Evolutionary conservation across 2,329 filamentous ascomycete genomes (phyloP), one percentile per base, ranked within the genome.

Genomic region (Colletotrichum graminicola): DNA sequence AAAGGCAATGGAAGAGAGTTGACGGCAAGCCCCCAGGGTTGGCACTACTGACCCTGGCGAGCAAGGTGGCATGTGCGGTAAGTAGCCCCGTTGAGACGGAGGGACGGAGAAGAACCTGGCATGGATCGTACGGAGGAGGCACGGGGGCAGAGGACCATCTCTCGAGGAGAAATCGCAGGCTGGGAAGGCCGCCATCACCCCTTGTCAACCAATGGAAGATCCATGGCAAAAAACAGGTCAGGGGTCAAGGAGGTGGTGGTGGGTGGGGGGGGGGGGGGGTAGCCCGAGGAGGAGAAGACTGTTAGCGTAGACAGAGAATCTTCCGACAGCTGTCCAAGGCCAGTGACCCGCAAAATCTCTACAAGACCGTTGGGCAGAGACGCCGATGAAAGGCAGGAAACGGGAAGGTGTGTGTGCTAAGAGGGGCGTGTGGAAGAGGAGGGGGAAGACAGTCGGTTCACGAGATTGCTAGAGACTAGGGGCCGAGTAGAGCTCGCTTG

Each of bases 291-390:
- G 14, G 77, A 76, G 77, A 78, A 78, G 82, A 83, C 83, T 81
- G 45, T 23, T 47, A 12, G 21, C 45, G 45, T 47, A 81, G 80
- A 80, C 78, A 79, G 79, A 82, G 80, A 84, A 84, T 82, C 80
- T 81, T 85, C 82, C 83, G 83, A 84, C 75, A 75, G 75, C 76
- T 78, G 78, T 80, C 75, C 78, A 76, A 76, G 76, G 76, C 74
- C 74, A 76, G 71, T 75, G 84, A 77, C 81, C 84, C 83, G 81
- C 81, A 82, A 79, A 80, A 82, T 71, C 82, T 82, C 79, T 82
- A 82, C 79, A 84, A 82, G 79, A 80, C 81, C 82, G 83, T 85
- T 84, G 82, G 83, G 79, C 78, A 81, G 80, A 82, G 77, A 77
- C 79, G 79, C 78, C 79, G 78, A 80, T 77, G 75, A 73, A 78